Conservation (phyloP, 331 rosid species). For the Quercus tomentella region DNA sequence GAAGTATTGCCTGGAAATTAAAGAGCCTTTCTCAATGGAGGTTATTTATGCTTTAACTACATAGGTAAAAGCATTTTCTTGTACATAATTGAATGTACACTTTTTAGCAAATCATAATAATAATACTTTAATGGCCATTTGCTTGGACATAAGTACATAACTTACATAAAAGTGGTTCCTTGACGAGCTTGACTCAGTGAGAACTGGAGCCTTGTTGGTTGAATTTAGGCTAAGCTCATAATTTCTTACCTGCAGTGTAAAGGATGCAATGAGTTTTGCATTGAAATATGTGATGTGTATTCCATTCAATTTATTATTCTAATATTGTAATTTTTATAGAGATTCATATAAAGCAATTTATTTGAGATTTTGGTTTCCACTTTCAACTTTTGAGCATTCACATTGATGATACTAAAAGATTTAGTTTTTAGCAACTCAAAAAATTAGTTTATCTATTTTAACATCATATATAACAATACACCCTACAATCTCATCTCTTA, state of each 20-base stretch:
- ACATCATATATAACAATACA: too few species aligned
- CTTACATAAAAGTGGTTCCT: neutral
- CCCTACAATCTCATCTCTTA: too few species aligned
- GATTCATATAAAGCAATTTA: too few species aligned
- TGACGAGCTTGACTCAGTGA: neutral
- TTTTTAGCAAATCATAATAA: too few species aligned
- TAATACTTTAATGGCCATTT: neutral
- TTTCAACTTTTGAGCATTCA: too few species aligned
- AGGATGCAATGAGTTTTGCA: neutral
- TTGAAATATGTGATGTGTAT: neutral
- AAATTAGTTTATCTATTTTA: too few species aligned
- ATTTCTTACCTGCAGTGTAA: neutral
- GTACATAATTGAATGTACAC: too few species aligned
- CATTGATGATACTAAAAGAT: too few species aligned
- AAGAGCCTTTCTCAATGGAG: slow-evolving; percentile 62
- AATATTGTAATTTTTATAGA: neutral
- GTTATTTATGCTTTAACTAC: slow-evolving; percentile 63
- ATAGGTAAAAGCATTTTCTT: slow-evolving; percentile 4
- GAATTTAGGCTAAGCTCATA: neutral
- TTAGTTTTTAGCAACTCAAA: too few species aligned
- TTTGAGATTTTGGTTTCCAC: too few species aligned
- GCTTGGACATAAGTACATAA: neutral
- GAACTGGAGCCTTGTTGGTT: neutral
- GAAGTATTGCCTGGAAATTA: slow-evolving; percentile 44
- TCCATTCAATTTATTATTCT: slow-evolving; percentile 1